A percentile compares a stretch with the other conserved stretches of the same genome.
Evolutionary conservation across 2,329 filamentous ascomycete genomes (phyloP).

Genomic region (Penicillium paneum): DNA sequence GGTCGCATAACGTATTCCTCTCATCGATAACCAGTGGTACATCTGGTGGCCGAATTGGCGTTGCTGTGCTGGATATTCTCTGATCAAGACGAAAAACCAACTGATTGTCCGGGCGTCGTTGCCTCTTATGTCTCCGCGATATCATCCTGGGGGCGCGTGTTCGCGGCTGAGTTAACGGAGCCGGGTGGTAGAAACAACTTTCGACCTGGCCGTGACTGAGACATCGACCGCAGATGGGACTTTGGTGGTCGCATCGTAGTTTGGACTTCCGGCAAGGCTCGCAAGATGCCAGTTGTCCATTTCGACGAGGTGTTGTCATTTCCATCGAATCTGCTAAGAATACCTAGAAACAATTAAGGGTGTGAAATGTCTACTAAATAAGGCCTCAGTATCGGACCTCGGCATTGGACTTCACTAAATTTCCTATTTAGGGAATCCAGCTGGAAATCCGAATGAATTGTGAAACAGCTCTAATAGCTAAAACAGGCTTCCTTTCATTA

Average conservation of each 20-base stretch:
- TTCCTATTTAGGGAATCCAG: not conserved
- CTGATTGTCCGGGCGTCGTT: not conserved
- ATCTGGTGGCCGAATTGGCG: not conserved
- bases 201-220: slow-evolving; percentile 9
- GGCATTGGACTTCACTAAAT: not conserved
- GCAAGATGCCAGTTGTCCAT: slow-evolving; percentile 17
- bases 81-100: not conserved
- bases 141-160: not conserved
- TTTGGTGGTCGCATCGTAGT: slow-evolving; percentile 24
- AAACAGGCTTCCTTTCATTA: not conserved
- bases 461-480: no score
- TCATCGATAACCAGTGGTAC: not conserved
- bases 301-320: slow-evolving; percentile 1
- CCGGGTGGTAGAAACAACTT: slow-evolving; percentile 16
- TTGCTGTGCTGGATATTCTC: not conserved
- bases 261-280: slow-evolving; percentile 27
- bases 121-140: not conserved
- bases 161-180: not conserved
- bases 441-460: not conserved
- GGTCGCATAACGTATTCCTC: not conserved
- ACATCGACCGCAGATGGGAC: slow-evolving; percentile 20
- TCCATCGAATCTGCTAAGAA: not conserved
- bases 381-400: not conserved
- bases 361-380: not conserved
- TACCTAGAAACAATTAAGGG: not conserved